These are phyloP conservation scores for Xylaria palmicola DNA, from an alignment of 495 filamentous ascomycete genomes.

Conservation along the genomic window DNA sequence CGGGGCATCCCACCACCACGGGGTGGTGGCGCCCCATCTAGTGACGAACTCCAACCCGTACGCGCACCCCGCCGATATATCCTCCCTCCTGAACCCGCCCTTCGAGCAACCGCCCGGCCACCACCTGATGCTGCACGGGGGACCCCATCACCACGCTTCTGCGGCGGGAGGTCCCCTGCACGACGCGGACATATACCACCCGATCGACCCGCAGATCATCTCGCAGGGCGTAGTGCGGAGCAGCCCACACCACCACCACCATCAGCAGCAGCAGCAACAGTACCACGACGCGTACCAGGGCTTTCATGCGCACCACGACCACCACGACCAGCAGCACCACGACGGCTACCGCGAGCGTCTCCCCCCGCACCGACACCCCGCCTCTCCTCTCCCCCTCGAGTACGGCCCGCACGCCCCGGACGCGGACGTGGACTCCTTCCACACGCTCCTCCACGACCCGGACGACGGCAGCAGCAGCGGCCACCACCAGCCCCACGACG, in stretches of 20 bases:
- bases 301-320: slow-evolving; percentile 23
- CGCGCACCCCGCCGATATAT: slow-evolving; percentile 37
- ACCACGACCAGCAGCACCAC: slow-evolving; percentile 12
- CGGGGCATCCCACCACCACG: slow-evolving; percentile 18
- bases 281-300: slow-evolving; percentile 15
- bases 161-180: slow-evolving; percentile 23
- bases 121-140: slow-evolving; percentile 25
- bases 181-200: slow-evolving; percentile 40
- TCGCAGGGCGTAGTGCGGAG: slow-evolving; percentile 38
- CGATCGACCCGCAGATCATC: slow-evolving; percentile 54
- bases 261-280: slow-evolving; percentile 22
- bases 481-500: slow-evolving; percentile 21
- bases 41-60: slow-evolving; percentile 32
- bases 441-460: slow-evolving; percentile 41
- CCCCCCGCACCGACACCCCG: slow-evolving; percentile 19
- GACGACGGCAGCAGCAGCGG: not conserved
- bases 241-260: slow-evolving; percentile 21
- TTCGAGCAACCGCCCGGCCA: slow-evolving; percentile 26
- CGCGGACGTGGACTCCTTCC: slow-evolving; percentile 37
- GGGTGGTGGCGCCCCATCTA: slow-evolving; percentile 21
- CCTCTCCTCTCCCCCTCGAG: no score
- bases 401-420: slow-evolving; percentile 22
- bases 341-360: slow-evolving; percentile 16
- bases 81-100: slow-evolving; percentile 29
- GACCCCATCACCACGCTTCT: slow-evolving; percentile 32